These are phyloP conservation scores for Ustilago cynodontis DNA, from an alignment of 1,284 basidiomycete genomes.

Conservation along the genomic window DNA sequence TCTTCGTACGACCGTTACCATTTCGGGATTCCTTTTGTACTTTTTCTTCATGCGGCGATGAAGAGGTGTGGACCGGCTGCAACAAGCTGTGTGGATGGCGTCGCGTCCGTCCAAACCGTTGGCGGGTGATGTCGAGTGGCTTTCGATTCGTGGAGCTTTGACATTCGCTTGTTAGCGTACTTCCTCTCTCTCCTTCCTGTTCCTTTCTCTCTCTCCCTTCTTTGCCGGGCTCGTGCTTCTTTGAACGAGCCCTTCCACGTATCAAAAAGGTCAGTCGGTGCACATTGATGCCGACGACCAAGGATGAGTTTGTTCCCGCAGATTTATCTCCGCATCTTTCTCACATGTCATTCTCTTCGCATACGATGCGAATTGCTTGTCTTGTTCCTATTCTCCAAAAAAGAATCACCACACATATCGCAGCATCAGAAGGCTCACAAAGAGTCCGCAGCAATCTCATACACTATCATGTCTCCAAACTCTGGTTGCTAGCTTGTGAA, in stretches of 20 bases:
- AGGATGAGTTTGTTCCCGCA: slow-evolving; percentile 31
- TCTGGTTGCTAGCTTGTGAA: background rate
- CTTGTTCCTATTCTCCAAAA: slow-evolving; percentile 17
- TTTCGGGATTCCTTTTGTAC: slow-evolving; percentile 56
- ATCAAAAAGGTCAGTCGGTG: slow-evolving; percentile 48
- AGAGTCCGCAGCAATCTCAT: slow-evolving; percentile 55
- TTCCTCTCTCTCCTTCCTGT: slow-evolving; percentile 6
- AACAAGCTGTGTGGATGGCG: slow-evolving; percentile 29
- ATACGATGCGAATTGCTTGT: slow-evolving; percentile 13
- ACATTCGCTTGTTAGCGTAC: slow-evolving; percentile 18
- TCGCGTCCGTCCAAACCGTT: slow-evolving; percentile 29
- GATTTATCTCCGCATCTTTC: slow-evolving; percentile 42
- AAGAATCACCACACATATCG: slow-evolving; percentile 45
- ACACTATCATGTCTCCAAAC: slow-evolving; percentile 45
- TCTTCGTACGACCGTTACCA: slow-evolving; percentile 31
- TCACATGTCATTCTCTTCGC: slow-evolving; percentile 9
- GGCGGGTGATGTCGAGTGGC: slow-evolving; percentile 24
- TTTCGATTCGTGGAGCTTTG: slow-evolving; percentile 43
- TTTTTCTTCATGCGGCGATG: slow-evolving; percentile 46
- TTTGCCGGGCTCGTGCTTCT: slow-evolving; percentile 13
- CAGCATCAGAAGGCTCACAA: slow-evolving; percentile 57
- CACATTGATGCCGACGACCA: slow-evolving; percentile 22
- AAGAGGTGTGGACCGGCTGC: slow-evolving; percentile 20
- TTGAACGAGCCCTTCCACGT: slow-evolving; percentile 23
- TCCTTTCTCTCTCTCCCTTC: background rate